Evolutionary conservation across 225 moss, liverwort and hornwort species (phyloP).

Genomic region (Climacium dendroides): DNA sequence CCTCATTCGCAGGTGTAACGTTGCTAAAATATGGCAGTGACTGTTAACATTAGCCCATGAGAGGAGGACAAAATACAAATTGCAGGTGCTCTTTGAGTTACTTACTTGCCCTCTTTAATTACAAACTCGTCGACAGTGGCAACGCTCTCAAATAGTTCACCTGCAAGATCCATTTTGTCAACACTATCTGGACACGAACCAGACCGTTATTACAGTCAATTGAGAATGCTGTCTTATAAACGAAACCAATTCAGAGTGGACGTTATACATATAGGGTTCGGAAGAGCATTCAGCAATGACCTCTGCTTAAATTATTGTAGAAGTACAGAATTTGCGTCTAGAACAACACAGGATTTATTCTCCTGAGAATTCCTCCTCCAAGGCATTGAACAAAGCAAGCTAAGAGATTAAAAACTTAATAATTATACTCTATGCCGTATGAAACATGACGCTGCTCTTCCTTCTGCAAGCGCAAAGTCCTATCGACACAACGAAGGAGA

Average conservation of each 20-base stretch:
- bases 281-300: not conserved
- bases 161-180: slow-evolving; percentile 7
- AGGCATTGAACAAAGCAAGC: not conserved
- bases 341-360: not conserved
- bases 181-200: not conserved
- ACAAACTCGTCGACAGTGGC: slow-evolving; percentile 29
- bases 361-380: not conserved
- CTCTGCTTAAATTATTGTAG: not conserved
- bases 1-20: not conserved
- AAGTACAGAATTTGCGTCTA: not conserved
- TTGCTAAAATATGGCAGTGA: not conserved
- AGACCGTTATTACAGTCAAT: not conserved
- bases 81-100: not conserved
- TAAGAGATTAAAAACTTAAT: not conserved
- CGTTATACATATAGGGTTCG: not conserved
- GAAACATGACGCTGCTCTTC: not conserved
- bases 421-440: not conserved
- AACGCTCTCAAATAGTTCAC: slow-evolving; percentile 25
- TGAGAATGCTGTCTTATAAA: not conserved
- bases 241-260: not conserved
- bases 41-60: not conserved
- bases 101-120: slow-evolving; percentile 49
- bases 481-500: not conserved
- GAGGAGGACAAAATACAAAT: not conserved
- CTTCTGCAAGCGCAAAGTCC: not conserved